A percentile compares a stretch with the other conserved stretches of the same genome.
These are phyloP conservation scores for Beauveria bassiana DNA, from an alignment of 2,329 filamentous ascomycete genomes.

Conservation along the genomic window DNA sequence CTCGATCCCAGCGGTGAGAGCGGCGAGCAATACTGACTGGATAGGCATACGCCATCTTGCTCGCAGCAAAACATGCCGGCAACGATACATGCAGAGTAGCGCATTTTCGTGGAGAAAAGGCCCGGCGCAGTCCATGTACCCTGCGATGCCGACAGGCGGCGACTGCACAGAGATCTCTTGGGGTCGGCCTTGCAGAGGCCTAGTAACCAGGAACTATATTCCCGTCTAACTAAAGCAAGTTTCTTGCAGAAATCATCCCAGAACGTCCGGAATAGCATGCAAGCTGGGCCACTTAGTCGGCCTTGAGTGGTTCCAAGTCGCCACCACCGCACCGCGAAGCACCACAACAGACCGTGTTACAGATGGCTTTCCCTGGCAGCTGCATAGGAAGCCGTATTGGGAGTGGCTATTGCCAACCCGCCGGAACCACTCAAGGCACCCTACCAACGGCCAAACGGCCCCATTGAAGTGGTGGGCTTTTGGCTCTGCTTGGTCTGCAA, in stretches of 20 bases:
- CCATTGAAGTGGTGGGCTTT: slow-evolving; percentile 13
- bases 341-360: not conserved
- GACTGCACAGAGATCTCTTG: slow-evolving; percentile 10
- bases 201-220: slow-evolving; percentile 1
- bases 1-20: not conserved
- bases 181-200: slow-evolving; percentile 7
- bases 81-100: slow-evolving; percentile 6
- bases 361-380: not conserved
- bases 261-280: not conserved
- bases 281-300: not conserved
- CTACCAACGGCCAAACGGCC: slow-evolving; percentile 1
- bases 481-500: not conserved
- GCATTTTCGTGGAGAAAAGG: slow-evolving; percentile 3
- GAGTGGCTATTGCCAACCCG: slow-evolving; percentile 2
- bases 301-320: not conserved
- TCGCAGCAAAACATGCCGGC: not conserved
- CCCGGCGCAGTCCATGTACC: not conserved
- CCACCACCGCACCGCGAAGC: not conserved
- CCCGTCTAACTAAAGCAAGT: slow-evolving; percentile 2
- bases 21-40: not conserved
- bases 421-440: not conserved
- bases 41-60: not conserved
- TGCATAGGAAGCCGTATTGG: not conserved
- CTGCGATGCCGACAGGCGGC: slow-evolving; percentile 4
- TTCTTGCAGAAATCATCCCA: slow-evolving; percentile 9